Evolutionary conservation across 805 yeast species (phyloP).

Genomic region (Scheffersomyces amazonensis): DNA sequence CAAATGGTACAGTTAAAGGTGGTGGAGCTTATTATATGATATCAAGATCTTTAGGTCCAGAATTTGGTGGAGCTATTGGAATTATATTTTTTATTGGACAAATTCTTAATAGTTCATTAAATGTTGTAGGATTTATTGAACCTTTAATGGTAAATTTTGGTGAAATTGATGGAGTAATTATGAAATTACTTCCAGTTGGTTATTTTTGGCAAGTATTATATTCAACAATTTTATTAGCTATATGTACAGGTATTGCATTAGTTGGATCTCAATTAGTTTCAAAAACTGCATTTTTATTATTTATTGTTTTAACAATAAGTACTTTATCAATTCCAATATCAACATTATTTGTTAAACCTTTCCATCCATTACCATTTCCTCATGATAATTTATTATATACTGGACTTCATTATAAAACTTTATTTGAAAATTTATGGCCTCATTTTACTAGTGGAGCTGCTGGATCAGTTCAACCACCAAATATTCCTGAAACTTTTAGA

Average conservation of each 20-base stretch:
- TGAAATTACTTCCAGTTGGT: constrained; percentile 62
- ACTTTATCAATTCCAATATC: constrained; percentile 84
- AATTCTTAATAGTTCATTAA: constrained; percentile 84
- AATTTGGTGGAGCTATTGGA: constrained; percentile 97
- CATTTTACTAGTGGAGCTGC: constrained; percentile 88
- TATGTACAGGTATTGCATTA: constrained; percentile 73
- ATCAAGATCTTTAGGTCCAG: constrained; percentile 92
- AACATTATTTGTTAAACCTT: constrained; percentile 58
- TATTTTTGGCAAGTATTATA: constrained; percentile 68
- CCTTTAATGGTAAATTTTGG: constrained; percentile 85
- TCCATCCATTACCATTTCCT: constrained; percentile 49
- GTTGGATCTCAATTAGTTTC: constrained; percentile 82
- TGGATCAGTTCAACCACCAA: constrained; percentile 63
- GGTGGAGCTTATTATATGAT: constrained; percentile 99
- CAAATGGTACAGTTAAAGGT: constrained; percentile 95
- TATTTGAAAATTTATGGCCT: constrained; percentile 68
- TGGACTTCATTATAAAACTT: constrained; percentile 71
- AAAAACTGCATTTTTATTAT: constrained; percentile 73
- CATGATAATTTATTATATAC: constrained; percentile 50
- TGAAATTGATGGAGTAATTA: constrained; percentile 49
- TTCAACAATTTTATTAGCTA: constrained; percentile 63
- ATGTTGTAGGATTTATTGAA: constrained; percentile 93
- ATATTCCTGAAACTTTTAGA: constrained; percentile 65
- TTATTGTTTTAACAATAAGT: constrained; percentile 62
- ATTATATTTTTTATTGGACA: constrained; percentile 93